A percentile compares a stretch with the other conserved stretches of the same genome.
These are phyloP conservation scores for Rhodomyrtus tomentosa DNA, from an alignment of 345 rosid genomes.

Conservation along the genomic window DNA sequence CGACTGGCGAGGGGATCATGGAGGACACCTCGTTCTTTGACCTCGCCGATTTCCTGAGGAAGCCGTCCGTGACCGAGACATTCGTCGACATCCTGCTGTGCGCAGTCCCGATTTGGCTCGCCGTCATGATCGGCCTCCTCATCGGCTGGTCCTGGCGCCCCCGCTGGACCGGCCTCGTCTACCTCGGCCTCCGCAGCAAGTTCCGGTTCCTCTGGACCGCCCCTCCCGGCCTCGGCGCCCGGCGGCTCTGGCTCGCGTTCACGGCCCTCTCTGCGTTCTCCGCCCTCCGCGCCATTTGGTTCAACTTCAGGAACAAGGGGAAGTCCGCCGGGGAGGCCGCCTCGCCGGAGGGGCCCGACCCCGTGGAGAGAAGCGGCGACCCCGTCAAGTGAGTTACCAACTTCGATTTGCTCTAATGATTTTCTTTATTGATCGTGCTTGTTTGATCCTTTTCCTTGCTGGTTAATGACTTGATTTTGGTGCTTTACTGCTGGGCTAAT, in stretches of 20 bases:
- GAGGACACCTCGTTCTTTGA: slow-evolving; percentile 48
- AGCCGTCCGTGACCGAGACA: slow-evolving; percentile 67
- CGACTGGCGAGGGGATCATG: slow-evolving; percentile 17
- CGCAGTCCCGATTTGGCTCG: slow-evolving; percentile 95
- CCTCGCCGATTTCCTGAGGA: slow-evolving; percentile 47
- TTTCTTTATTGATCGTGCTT: background rate
- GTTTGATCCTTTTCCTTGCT: background rate
- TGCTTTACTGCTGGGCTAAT: background rate
- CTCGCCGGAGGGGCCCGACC: slow-evolving; percentile 4
- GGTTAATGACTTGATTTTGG: background rate
- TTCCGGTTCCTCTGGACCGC: slow-evolving; percentile 72
- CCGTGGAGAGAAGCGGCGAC: slow-evolving; percentile 14
- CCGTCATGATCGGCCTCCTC: slow-evolving; percentile 88
- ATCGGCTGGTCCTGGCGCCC: slow-evolving; percentile 99
- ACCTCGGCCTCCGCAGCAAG: slow-evolving; percentile 65
- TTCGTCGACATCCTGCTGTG: slow-evolving; percentile 85
- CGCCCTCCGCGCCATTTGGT: slow-evolving; percentile 64
- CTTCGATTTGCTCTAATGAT: background rate
- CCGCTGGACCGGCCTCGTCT: slow-evolving; percentile 79
- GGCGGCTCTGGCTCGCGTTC: slow-evolving; percentile 85
- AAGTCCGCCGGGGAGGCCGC: slow-evolving; percentile 3
- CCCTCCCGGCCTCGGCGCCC: slow-evolving; percentile 96
- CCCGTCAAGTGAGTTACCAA: slow-evolving; percentile 15
- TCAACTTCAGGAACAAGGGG: slow-evolving; percentile 27
- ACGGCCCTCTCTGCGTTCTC: slow-evolving; percentile 87